phyloP scores from a whole-genome alignment of 2,329 filamentous ascomycete species.

The Penicillium aurantiogriseum region DNA sequence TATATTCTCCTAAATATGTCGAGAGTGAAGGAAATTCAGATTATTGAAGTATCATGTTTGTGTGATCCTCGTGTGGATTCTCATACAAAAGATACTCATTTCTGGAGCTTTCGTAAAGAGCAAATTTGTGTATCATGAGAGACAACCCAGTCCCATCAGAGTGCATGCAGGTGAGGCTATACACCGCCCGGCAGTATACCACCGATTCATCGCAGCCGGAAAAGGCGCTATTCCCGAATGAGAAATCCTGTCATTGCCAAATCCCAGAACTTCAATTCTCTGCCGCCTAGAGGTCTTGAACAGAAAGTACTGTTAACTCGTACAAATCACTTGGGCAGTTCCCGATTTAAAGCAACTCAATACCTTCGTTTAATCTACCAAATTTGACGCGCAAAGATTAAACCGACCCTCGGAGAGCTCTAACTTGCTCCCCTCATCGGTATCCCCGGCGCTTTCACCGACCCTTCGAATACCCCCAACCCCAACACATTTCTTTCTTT shows the following conservation, averaged over 20 bases:
- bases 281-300: slow-evolving; percentile 20
- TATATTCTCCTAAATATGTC: background rate
- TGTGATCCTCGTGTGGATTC: accelerated
- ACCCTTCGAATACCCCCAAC: slow-evolving; percentile 1
- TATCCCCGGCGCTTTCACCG: slow-evolving; percentile 9
- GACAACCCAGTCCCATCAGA: background rate
- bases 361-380: background rate
- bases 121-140: background rate
- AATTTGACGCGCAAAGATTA: background rate
- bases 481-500: background rate
- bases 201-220: slow-evolving; percentile 3
- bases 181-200: slow-evolving; percentile 14
- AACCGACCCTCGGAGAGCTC: slow-evolving; percentile 10
- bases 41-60: background rate
- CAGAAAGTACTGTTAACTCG: slow-evolving; percentile 6
- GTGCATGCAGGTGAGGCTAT: background rate
- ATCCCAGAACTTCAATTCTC: slow-evolving; percentile 17
- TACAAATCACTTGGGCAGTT: background rate
- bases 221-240: slow-evolving; percentile 21
- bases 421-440: slow-evolving; percentile 12
- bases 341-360: background rate
- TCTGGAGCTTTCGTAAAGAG: too few relatives aligned
- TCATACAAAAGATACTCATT: too few relatives aligned
- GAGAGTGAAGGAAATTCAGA: background rate
- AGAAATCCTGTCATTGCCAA: slow-evolving; percentile 15